Percentiles rank a stretch among this genome's conserved stretches.
These are phyloP conservation scores for Epichloe coenophiala DNA, from an alignment of 2,329 filamentous ascomycete genomes.

Conservation along the genomic window DNA sequence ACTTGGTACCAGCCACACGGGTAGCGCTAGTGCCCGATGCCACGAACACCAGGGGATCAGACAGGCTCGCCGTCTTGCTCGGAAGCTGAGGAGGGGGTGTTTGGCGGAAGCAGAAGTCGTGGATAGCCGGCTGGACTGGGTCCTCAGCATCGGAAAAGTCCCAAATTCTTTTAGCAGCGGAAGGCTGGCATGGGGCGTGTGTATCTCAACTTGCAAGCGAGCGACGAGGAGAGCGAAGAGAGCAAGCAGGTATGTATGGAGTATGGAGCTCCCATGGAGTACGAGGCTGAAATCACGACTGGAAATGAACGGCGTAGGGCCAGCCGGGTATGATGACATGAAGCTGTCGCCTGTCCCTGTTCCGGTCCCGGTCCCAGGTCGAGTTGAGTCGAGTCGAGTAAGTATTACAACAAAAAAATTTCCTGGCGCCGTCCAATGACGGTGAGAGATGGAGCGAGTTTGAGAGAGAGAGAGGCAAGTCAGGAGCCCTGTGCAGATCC, in stretches of 20 bases:
- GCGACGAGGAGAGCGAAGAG: no score
- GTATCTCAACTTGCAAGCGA: background rate
- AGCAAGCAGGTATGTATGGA: no score
- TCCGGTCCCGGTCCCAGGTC: background rate
- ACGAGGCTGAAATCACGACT: no score
- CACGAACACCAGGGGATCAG: background rate
- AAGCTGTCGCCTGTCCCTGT: background rate
- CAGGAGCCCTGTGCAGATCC: slow-evolving; percentile 4
- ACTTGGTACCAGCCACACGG: background rate
- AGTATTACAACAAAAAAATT: background rate
- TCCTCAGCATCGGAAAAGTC: background rate
- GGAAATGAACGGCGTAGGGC: no score
- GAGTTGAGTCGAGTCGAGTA: background rate
- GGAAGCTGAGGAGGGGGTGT: no score
- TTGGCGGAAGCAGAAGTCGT: background rate
- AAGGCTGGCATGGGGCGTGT: background rate
- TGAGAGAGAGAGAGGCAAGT: background rate
- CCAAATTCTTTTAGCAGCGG: background rate
- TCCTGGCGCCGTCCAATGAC: background rate
- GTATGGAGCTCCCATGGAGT: no score
- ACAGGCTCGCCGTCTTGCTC: background rate
- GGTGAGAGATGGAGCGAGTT: background rate
- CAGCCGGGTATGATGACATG: background rate
- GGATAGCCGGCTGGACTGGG: background rate
- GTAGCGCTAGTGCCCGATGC: background rate